Base-by-base conservation (phyloP, 495 filamentous ascomycete species). In the Xeromyces bisporus region DNA sequence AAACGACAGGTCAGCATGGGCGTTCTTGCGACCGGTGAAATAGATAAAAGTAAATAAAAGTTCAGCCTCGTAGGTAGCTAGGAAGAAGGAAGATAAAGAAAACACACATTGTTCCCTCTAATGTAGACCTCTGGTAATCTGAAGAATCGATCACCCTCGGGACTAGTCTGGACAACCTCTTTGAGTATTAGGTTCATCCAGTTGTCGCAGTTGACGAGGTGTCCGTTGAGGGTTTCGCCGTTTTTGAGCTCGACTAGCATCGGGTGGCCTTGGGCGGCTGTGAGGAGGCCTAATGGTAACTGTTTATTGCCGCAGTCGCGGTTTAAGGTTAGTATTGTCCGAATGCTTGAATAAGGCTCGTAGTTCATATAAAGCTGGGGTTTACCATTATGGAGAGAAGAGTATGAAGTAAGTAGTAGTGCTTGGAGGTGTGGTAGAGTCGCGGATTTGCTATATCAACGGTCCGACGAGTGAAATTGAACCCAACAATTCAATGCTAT, bases 241-340 rank as follows among this genome's bases (percentile, higher is more conserved):
- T 87, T 93, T 67, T 97, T 97, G 39, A 97, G 80, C 66, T 97
- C 89, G 26, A 97, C 89, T 32, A 96, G 80, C 85, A 97, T 96
- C 8, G 87, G 86, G 57, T 92, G 83, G 70, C 91, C 91, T 64
- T 93, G 83, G 33, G 89, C 87, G 46, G 87, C 89, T 35, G 76
- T 93, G 23, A 97, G 65, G 20, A 97, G 77, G 33, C 86, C 91
- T 39, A 96, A 67, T 37, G 89, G 89, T 37, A 97, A 62, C 89
- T 94, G 25, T 29, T 26, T 15, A 38, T 25, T 15, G 17, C 15
- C 32, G 26, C 34, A 7, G 28, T 7, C 45, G 31, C 38, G 21
- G 35, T 6, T 5, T 17, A 25, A 25, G 5, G 35, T 23, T 12
- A 23, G 15, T 8, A 5, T 15, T 28, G 26, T 44, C 3, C 4